Conservation (phyloP, 441 rosid species). For the Oxalis stricta region DNA sequence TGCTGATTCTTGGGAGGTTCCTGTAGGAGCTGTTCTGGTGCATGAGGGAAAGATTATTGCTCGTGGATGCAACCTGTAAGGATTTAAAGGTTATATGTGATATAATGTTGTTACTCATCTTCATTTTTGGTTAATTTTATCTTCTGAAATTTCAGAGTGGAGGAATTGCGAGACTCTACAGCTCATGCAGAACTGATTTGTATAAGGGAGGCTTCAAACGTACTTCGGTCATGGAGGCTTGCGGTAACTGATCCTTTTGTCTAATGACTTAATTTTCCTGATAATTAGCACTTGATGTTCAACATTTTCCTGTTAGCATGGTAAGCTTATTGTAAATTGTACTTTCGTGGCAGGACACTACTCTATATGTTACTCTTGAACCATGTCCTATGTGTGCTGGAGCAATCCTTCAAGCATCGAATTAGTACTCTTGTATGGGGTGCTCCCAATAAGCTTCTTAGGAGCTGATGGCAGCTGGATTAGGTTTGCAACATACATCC, state of each 20-base stretch:
- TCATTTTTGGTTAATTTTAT: conserved; percentile 5
- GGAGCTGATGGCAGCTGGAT: conserved; percentile 99
- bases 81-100: conserved; percentile 8
- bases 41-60: conserved; percentile 83
- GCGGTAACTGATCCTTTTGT: conserved; percentile 33
- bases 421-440: conserved; percentile 86
- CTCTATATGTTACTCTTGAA: conserved; percentile 89
- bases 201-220: conserved; percentile 78
- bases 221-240: conserved; percentile 74
- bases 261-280: neutral
- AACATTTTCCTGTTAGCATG: neutral
- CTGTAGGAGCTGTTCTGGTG: conserved; percentile 91
- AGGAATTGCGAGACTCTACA: conserved; percentile 86
- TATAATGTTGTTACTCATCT: conserved; percentile 5
- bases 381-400: conserved; percentile 99
- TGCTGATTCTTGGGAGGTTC: conserved; percentile 95
- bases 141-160: conserved; percentile 56
- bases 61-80: conserved; percentile 90
- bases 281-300: neutral
- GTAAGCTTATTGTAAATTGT: no score
- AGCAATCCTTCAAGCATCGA: conserved; percentile 94
- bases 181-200: conserved; percentile 98
- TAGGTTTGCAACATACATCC: conserved; percentile 27
- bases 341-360: conserved; percentile 45
- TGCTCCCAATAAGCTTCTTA: conserved; percentile 95